Percentiles rank a stretch among this genome's conserved stretches.
phyloP scores from a whole-genome alignment of 2,329 filamentous ascomycete species.

The Alternaria sp. region DNA sequence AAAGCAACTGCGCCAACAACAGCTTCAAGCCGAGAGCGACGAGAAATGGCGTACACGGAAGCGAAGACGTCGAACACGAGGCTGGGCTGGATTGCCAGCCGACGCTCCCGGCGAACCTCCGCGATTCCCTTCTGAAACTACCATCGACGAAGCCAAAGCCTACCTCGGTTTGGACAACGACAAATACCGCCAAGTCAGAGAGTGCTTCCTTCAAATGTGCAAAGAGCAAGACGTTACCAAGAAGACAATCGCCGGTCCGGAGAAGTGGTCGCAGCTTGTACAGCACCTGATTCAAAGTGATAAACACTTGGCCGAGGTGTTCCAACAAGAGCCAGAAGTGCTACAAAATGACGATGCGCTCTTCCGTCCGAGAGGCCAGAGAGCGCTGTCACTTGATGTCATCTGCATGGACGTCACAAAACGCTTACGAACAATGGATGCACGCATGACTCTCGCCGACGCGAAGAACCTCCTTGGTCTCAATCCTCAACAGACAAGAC shows the following conservation, averaged over 20 bases:
- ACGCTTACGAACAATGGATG: conserved; percentile 72
- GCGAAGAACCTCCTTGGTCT: conserved; percentile 77
- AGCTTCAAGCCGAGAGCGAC: conserved; percentile 66
- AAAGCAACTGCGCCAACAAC: conserved; percentile 41
- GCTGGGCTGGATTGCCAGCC: conserved; percentile 73
- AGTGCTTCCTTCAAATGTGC: conserved; percentile 76
- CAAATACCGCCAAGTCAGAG: conserved; percentile 71
- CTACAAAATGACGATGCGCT: conserved; percentile 52
- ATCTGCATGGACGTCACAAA: conserved; percentile 86
- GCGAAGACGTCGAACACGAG: conserved; percentile 72
- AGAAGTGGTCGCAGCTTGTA: conserved; percentile 77
- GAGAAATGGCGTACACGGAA: conserved; percentile 71
- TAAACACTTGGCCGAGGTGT: conserved; percentile 68
- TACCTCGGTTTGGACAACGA: conserved; percentile 71
- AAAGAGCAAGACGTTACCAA: conserved; percentile 72
- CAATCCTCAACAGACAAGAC: conserved; percentile 73
- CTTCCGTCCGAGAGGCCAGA: conserved; percentile 60
- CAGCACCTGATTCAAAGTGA: conserved; percentile 71
- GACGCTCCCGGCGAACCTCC: conserved; percentile 74
- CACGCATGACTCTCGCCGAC: conserved; percentile 75
- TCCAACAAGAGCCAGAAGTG: conserved; percentile 66
- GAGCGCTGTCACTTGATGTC: conserved; percentile 76
- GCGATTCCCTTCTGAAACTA: conserved; percentile 83
- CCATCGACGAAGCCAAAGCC: conserved; percentile 78
- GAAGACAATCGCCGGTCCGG: conserved; percentile 77